These are phyloP conservation scores for Penicillium sp. DNA, from an alignment of 2,329 filamentous ascomycete species.

Conservation along the genomic window DNA sequence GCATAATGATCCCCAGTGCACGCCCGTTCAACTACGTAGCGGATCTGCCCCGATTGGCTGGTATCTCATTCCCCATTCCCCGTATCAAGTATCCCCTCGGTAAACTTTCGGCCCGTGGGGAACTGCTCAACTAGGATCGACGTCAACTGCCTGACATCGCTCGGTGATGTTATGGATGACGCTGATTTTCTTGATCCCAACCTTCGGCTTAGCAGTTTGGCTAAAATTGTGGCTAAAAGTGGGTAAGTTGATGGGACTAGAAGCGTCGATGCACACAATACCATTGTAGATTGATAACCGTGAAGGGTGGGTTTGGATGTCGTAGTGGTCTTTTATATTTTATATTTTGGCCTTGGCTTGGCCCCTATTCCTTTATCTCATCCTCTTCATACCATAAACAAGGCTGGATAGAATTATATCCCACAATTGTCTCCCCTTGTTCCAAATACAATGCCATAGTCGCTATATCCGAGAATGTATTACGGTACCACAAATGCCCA, in stretches of 20 bases:
- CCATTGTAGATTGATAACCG: constrained; percentile 1
- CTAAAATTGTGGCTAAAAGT: constrained; percentile 25
- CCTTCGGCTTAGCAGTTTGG: constrained; percentile 18
- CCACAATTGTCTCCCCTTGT: constrained; percentile 27
- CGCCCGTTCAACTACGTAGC: background rate
- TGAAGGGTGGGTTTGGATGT: constrained; percentile 21
- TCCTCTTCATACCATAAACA: too few relatives aligned
- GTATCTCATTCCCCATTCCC: constrained; percentile 16
- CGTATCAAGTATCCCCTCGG: constrained; percentile 24
- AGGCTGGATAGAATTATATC: background rate
- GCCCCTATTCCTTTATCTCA: background rate
- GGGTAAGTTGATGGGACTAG: constrained; percentile 12
- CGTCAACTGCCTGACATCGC: constrained; percentile 8
- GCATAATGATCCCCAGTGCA: background rate
- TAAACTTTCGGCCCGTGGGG: constrained; percentile 26
- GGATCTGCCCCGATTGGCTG: constrained; percentile 15
- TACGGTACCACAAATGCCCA: constrained; percentile 23
- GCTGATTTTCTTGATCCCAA: constrained; percentile 11
- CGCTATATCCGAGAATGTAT: constrained; percentile 20
- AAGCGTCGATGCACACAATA: background rate
- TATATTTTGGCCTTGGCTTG: background rate
- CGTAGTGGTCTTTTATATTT: too few relatives aligned
- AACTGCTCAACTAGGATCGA: constrained; percentile 25
- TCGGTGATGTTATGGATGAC: constrained; percentile 9
- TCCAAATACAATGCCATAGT: constrained; percentile 24